Percentiles rank a stretch among this genome's conserved stretches.
phyloP scores from a whole-genome alignment of 768 basidiomycete genomes.

The Suillus subluteus region DNA sequence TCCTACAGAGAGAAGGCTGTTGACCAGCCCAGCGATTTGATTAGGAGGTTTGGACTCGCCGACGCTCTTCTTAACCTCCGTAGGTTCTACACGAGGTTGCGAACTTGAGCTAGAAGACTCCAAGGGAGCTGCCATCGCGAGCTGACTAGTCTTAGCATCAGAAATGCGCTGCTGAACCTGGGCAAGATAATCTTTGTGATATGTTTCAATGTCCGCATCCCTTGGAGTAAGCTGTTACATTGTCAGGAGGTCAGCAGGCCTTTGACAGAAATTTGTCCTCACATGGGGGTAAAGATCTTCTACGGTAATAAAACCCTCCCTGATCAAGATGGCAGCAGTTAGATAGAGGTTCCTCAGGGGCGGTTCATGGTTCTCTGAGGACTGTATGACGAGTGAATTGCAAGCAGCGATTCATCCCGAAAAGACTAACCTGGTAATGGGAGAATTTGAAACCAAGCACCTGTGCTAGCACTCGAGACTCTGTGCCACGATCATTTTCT shows the following conservation, averaged over 20 bases:
- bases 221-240: slow-evolving; percentile 64
- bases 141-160: slow-evolving; percentile 70
- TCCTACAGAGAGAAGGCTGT: slow-evolving; percentile 85
- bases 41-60: slow-evolving; percentile 54
- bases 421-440: slow-evolving; percentile 74
- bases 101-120: slow-evolving; percentile 51
- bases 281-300: slow-evolving; percentile 96
- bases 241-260: slow-evolving; percentile 13
- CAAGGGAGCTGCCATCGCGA: slow-evolving; percentile 86
- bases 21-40: slow-evolving; percentile 80
- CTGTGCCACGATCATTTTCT: slow-evolving; percentile 27
- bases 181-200: slow-evolving; percentile 65
- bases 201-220: slow-evolving; percentile 76
- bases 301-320: slow-evolving; percentile 84
- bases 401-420: neutral
- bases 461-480: slow-evolving; percentile 77
- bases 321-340: slow-evolving; percentile 84
- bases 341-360: slow-evolving; percentile 78
- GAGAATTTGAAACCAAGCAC: slow-evolving; percentile 98
- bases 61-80: slow-evolving; percentile 38
- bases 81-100: slow-evolving; percentile 43
- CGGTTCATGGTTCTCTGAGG: slow-evolving; percentile 58
- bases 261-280: slow-evolving; percentile 29
- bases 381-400: slow-evolving; percentile 39
- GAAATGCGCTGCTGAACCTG: slow-evolving; percentile 67